Evolutionary conservation across 129 eudicot species (phyloP), one percentile per base, ranked within the genome.

Genomic region (Daucus carota): DNA sequence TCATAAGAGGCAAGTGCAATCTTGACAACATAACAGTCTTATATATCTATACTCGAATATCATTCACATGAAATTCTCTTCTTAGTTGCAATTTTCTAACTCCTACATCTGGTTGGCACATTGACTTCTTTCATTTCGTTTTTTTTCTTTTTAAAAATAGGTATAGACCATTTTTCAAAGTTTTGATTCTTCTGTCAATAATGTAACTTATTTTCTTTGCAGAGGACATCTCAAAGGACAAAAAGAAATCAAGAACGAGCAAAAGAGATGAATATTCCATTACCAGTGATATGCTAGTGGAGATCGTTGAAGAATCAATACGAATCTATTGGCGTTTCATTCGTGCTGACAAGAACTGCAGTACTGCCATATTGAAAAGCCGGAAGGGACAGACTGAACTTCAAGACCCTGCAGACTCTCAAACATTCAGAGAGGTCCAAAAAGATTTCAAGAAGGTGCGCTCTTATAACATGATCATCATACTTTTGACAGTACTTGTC

Each of bases 281-380:
- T 38, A 89, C 99, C 2, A 91, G 90, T 66, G 89, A 88, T 36
- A 70, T 80, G 78, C 79, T 95, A 70, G 92, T 91, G 31, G 99
- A 95, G 77, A 95, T 88, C 17, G 33, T 91, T 12, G 97, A 95
- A 82, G 99, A 91, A 83, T 89, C 99, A 0, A 91, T 95, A 76
- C 87, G 97, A 54, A 83, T 88, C 38, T 86, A 89, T 36, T 95
- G 99, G 99, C 81, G 83, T 44, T 92, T 95, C 57, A 83, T 95
- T 71, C 88, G 87, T 16, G 87, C 88, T 48, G 99, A 92, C 40
- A 95, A 88, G 81, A 83, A 88, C 73, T 80, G 85, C 79, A 95
- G 83, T 77, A 84, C 26, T 29, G 31, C 71, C 8, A 9, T 41
- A 7, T 29, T n/a, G 12, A 84, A 76, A 22, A 81, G 77, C 41